A percentile compares a stretch with the other conserved stretches of the same genome.
Conservation (phyloP, 805 yeast genomes). For the Yarrowia keelungensis region DNA sequence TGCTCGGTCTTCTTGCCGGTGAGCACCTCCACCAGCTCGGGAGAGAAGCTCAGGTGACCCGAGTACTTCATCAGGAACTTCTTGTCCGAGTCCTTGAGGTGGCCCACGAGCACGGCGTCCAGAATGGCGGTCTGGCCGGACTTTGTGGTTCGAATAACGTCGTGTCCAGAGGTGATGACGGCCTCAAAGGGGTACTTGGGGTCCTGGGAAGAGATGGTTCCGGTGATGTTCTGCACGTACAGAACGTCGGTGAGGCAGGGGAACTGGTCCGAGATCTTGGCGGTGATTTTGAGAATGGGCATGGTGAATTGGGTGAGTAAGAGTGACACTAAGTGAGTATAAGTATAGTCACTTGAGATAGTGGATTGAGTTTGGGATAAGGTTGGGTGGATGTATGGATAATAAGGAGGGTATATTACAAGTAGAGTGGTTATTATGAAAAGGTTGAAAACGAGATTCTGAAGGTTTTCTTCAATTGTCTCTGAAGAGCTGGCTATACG, state of each 20-base stretch:
- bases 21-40: constrained; percentile 52
- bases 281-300: constrained; percentile 31
- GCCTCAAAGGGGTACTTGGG: constrained; percentile 53
- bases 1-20: constrained; percentile 50
- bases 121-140: constrained; percentile 57
- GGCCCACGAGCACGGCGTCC: constrained; percentile 49
- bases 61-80: constrained; percentile 50
- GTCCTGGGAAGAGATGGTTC: constrained; percentile 50
- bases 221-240: constrained; percentile 38
- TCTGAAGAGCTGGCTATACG: too few species aligned
- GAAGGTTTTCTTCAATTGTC: too few species aligned
- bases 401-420: too few species aligned
- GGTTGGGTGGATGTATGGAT: constrained; percentile 5
- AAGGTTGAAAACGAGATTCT: too few species aligned
- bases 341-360: not conserved
- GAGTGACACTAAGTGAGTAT: not conserved
- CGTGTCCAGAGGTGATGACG: constrained; percentile 54
- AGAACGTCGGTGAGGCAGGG: constrained; percentile 28
- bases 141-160: constrained; percentile 56
- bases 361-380: not conserved
- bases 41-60: constrained; percentile 57
- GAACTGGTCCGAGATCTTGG: constrained; percentile 38
- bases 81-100: constrained; percentile 43
- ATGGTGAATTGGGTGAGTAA: not conserved
- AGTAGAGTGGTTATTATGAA: too few species aligned